These are phyloP conservation scores for Suillus hirtellus DNA, from an alignment of 768 basidiomycete species.

Conservation along the genomic window DNA sequence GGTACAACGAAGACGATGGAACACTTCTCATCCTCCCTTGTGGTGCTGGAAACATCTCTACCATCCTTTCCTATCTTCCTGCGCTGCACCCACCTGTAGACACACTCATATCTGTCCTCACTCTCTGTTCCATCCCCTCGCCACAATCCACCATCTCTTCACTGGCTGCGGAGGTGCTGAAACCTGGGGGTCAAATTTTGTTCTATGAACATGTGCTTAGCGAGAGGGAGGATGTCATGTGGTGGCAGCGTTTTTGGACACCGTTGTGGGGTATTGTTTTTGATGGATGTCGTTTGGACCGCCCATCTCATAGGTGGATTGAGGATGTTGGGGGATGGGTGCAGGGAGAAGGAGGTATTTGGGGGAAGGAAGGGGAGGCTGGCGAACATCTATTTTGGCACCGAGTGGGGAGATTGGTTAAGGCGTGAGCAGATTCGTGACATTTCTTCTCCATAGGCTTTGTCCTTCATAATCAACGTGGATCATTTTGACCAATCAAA, in stretches of 20 bases:
- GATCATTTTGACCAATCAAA: too few species aligned
- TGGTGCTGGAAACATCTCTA: slow-evolving; percentile 58
- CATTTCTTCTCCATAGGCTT: not conserved
- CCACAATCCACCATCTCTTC: slow-evolving; percentile 48
- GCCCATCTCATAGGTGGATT: slow-evolving; percentile 52
- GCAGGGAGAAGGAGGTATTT: slow-evolving; percentile 36
- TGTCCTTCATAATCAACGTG: not conserved
- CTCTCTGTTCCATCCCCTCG: slow-evolving; percentile 63
- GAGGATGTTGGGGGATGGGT: slow-evolving; percentile 50
- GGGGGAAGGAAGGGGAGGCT: slow-evolving; percentile 51
- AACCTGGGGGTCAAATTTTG: slow-evolving; percentile 63
- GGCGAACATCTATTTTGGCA: slow-evolving; percentile 66
- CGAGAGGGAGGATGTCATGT: slow-evolving; percentile 50
- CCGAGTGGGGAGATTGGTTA: slow-evolving; percentile 56
- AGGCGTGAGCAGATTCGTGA: slow-evolving; percentile 27
- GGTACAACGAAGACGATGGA: slow-evolving; percentile 53
- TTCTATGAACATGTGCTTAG: slow-evolving; percentile 74
- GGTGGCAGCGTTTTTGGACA: slow-evolving; percentile 77
- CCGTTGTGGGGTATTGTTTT: slow-evolving; percentile 62
- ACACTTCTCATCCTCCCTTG: slow-evolving; percentile 58
- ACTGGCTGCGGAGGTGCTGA: slow-evolving; percentile 54
- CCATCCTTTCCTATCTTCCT: slow-evolving; percentile 44
- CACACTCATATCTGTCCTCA: slow-evolving; percentile 64
- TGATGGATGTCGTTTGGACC: slow-evolving; percentile 66
- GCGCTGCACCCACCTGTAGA: slow-evolving; percentile 44